Evolutionary conservation across 148 eudicot species (phyloP), one percentile per base, ranked within the genome.

Genomic region (Rheum nobile): DNA sequence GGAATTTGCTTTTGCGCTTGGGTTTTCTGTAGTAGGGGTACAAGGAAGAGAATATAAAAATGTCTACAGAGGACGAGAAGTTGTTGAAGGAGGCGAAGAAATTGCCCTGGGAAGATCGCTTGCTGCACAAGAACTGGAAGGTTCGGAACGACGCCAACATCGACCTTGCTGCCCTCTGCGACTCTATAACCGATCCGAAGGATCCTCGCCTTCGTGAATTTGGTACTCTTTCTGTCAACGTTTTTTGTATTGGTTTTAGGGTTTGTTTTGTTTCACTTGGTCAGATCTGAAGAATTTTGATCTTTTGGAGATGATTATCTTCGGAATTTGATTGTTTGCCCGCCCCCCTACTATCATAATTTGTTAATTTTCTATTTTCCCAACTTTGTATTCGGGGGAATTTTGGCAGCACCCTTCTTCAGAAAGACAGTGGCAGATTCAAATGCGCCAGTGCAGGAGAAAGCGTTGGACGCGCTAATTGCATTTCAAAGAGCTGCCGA

Each of bases 41-140:
- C 11, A 29, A 29, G 67, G 22, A 65, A 34, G 34, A 34, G 70
- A 37, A 34, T 65, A 14, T 32, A 1, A 65, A 6, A 4, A 95
- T 92, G 97, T 90, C 97, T 85, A 65, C 70, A 3, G 99, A 96
- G 78, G 99, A 96, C 71, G 97, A 96, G 86, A 96, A 96, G 78
- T 83, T 96, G 72, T 82, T 96, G 85, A 96, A 96, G 79, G 99
- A 92, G 79, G 92, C 99, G 80, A 96, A 96, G 91, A 96, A 96
- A 80, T 79, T 87, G 69, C 90, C 96, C n/a, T 96, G 99, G 99
- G 99, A 96, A 65, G 99, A 96, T 87, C 92, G 99, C 19, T 81
- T 96, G 52, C 31, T 59, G 74, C 99, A 96, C 74, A 96, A 96
- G 84, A 96, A 87, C 72, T 92, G 99, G 99, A 96, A 96, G 75